Evolutionary conservation across 2,329 filamentous ascomycete genomes (phyloP).

Genomic region (Arthrobotrys megalospora): DNA sequence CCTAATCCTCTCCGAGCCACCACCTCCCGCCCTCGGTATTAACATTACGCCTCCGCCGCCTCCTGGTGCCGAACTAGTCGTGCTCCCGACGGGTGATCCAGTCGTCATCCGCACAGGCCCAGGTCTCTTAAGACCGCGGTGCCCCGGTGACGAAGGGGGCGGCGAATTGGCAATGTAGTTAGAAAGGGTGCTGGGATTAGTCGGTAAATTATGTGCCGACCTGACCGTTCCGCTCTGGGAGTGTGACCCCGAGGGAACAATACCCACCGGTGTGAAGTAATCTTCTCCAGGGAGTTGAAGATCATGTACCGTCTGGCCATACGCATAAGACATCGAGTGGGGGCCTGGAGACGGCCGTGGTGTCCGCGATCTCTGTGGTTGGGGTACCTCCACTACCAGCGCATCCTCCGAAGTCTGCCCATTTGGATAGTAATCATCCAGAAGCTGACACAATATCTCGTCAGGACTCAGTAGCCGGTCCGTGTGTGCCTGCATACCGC

Average conservation of each 20-base stretch:
- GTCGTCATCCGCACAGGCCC: constrained; percentile 59
- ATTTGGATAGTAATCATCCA: constrained; percentile 87
- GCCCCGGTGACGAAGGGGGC: constrained; percentile 57
- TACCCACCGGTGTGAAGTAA: constrained; percentile 84
- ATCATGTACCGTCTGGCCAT: constrained; percentile 51
- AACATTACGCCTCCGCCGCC: constrained; percentile 45
- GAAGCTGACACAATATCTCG: constrained; percentile 81
- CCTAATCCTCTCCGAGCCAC: constrained; percentile 34
- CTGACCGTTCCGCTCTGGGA: constrained; percentile 49
- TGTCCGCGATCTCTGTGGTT: constrained; percentile 71
- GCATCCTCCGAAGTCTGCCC: constrained; percentile 92
- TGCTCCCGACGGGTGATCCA: constrained; percentile 53
- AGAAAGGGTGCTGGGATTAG: constrained; percentile 50
- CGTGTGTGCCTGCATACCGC: constrained; percentile 68
- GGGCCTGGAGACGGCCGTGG: constrained; percentile 82
- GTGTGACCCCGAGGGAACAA: constrained; percentile 68
- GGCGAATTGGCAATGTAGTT: constrained; percentile 58
- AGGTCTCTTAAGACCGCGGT: constrained; percentile 55
- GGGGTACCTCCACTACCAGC: constrained; percentile 87
- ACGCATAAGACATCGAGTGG: constrained; percentile 59
- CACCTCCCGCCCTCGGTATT: constrained; percentile 40
- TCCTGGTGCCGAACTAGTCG: constrained; percentile 43
- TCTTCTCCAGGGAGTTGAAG: constrained; percentile 77
- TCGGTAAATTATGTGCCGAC: constrained; percentile 51
- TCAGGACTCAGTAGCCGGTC: constrained; percentile 86